Base-by-base conservation (phyloP, 2,329 filamentous ascomycete species). In the Biscogniauxia sp. region DNA sequence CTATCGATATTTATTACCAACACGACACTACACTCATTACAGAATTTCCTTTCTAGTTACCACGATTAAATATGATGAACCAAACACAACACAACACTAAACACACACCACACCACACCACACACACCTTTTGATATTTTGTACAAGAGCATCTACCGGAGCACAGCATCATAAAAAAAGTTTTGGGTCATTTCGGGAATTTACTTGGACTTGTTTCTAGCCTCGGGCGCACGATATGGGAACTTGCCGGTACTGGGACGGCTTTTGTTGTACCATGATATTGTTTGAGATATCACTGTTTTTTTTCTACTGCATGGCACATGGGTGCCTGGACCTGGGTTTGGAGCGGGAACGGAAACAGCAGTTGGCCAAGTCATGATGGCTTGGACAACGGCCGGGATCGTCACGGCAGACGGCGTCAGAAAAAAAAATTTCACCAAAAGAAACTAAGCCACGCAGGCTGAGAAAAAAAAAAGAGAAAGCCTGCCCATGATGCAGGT, bases 121-220 rank as follows among this genome's bases (percentile, higher is more conserved):
- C 67, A 67, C 64, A 60, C n/a, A 70, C 69, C 66, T 69, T 69
- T 66, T 66, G 61, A 66, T 66, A 19, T 72, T 73, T 75, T 79
- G 77, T 81, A 80, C 73, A 80, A 78, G 77, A 73, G 74, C 77
- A 79, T 79, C 79, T 79, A 78, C 69, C 70, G 79, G 79, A 80
- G 79, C 76, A 79, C 74, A 78, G 78, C 78, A 79, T 80, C 77
- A 77, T 78, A 78, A 78, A 78, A 75, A 76, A 74, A 65, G 59
- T 69, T 69, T 73, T 71, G 69, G 70, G 68, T 71, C 63, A 69
- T 70, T 69, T 59, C 60, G 68, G 66, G 66, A 67, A 64, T 72
- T 61, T 71, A 55, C 64, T 67, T 69, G 63, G 61, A 69, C 61
- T 68, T 68, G 67, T 62, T 69, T 69, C 66, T 59, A 66, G 58